These are phyloP conservation scores for Pseudozyma tsukubaensis DNA, from an alignment of 1,284 basidiomycete genomes.

Conservation along the genomic window DNA sequence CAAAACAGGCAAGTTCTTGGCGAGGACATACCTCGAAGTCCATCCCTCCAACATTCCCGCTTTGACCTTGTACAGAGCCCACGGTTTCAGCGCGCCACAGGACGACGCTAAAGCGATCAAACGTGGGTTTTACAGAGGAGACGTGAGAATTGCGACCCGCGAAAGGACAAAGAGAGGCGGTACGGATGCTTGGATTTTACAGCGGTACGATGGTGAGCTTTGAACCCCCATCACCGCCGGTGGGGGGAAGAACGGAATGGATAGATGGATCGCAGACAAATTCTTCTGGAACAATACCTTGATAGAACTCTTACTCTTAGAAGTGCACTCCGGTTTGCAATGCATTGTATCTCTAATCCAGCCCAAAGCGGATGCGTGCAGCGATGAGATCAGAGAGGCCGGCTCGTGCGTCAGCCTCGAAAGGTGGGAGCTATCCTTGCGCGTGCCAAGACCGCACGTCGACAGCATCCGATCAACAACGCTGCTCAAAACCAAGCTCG, in stretches of 20 bases:
- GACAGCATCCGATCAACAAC: too few relatives aligned
- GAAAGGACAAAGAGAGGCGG: slow-evolving; percentile 52
- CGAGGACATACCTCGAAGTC: slow-evolving; percentile 49
- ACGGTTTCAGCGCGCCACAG: slow-evolving; percentile 35
- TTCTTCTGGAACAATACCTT: too few relatives aligned
- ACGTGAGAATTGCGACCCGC: slow-evolving; percentile 45
- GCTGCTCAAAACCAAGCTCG: too few relatives aligned
- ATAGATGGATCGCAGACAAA: neutral
- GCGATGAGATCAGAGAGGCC: too few relatives aligned
- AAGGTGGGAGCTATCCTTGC: too few relatives aligned
- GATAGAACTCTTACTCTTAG: too few relatives aligned
- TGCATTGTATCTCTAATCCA: too few relatives aligned
- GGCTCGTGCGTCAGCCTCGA: too few relatives aligned
- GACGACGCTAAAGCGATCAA: slow-evolving; percentile 29
- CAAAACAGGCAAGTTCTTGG: slow-evolving; percentile 7
- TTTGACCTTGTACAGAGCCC: slow-evolving; percentile 40
- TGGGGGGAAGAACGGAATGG: neutral
- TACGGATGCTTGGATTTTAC: slow-evolving; percentile 54
- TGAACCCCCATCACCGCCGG: neutral
- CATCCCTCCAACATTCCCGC: slow-evolving; percentile 56
- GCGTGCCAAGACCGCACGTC: too few relatives aligned
- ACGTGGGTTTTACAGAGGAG: slow-evolving; percentile 54
- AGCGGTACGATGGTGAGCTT: slow-evolving; percentile 39
- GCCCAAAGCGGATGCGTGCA: too few relatives aligned
- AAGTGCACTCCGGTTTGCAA: too few relatives aligned